A percentile compares a stretch with the other conserved stretches of the same genome.
Evolutionary conservation across 2,329 filamentous ascomycete genomes (phyloP).

Genomic region (Aaosphaeria arxii): DNA sequence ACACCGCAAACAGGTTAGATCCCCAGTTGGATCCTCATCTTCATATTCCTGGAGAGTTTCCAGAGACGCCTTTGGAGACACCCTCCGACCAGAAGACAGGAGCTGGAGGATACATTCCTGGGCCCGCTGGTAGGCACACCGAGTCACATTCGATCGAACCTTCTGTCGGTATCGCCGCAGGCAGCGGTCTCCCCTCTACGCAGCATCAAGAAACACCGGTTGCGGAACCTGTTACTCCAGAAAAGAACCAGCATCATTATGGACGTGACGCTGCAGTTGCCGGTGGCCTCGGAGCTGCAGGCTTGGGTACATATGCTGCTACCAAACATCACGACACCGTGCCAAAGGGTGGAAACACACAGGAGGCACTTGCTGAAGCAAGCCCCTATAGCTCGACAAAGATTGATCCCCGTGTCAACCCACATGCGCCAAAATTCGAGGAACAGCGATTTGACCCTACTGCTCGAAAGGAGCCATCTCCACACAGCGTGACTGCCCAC

Average conservation of each 20-base stretch:
- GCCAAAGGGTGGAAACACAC: background rate
- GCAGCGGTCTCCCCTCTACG: background rate
- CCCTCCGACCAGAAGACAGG: background rate
- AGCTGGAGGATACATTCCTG: background rate
- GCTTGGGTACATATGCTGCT: constrained; percentile 8
- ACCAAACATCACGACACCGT: constrained; percentile 7
- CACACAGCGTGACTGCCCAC: constrained; percentile 4
- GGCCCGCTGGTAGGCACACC: background rate
- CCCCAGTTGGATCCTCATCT: constrained; percentile 29
- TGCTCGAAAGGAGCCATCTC: background rate
- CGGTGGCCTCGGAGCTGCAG: constrained; percentile 6
- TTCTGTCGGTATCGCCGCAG: background rate
- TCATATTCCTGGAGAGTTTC: constrained; percentile 34
- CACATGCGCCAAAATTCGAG: constrained; percentile 7
- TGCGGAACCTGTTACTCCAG: background rate
- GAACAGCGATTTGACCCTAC: constrained; percentile 3
- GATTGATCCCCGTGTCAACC: constrained; percentile 13
- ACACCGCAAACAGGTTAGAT: constrained; percentile 30
- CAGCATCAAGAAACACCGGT: background rate
- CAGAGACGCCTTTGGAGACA: constrained; percentile 6
- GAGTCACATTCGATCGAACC: background rate
- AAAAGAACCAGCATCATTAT: constrained; percentile 7
- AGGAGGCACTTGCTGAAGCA: background rate
- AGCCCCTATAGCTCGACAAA: constrained; percentile 11
- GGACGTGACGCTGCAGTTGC: constrained; percentile 15